Base-by-base conservation (phyloP, 768 basidiomycete genomes). In the Rhizopogon roseolus region DNA sequence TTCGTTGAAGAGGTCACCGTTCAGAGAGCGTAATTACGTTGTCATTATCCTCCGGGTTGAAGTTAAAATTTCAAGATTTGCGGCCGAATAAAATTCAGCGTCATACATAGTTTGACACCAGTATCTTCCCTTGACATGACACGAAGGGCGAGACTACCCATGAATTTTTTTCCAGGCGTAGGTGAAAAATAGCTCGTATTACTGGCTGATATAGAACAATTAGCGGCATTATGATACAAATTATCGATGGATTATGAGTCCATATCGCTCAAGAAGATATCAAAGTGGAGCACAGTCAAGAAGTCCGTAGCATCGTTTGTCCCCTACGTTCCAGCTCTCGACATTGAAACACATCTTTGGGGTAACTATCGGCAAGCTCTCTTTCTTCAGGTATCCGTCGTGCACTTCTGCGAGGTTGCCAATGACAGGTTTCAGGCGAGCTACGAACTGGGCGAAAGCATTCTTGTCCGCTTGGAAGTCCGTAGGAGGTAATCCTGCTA, bases 371-470 rank as follows among this genome's bases (percentile, higher is more conserved):
- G 19, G 60, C 41, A 54, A 56, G 34, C 58, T 34, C 39, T 60
- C 52, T 32, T 67, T 59, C 36, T 41, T 54, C 7, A 60, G 57
- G 62, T 64, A 67, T 43, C 60, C 56, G 0, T 69, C 64, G 49
- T 76, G 77, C 43, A 76, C 72, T 2, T 74, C 66, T 9, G 67
- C 56, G 13, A 85, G 66, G 49, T 79, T 75, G 4, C 80, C 80
- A 19, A 85, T 58, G 16, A 84, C 58, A 3, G 74, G 76, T 27
- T 66, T 58, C 11, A 87, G 62, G 42, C 76, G 73, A 5, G 65
- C 59, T 14, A 65, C 61, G 52, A 86, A 75, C 36, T 56, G 64
- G 7, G 56, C 51, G 28, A 74, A 70, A 36, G 74, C 73, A 16
- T 54, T 62, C 0, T 53, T 52, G 60, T 86, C 73, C 36, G 71